Evolutionary conservation across 2,329 filamentous ascomycete species (phyloP), one percentile per base, ranked within the genome.

Genomic region (Hirsutella minnesotensis): DNA sequence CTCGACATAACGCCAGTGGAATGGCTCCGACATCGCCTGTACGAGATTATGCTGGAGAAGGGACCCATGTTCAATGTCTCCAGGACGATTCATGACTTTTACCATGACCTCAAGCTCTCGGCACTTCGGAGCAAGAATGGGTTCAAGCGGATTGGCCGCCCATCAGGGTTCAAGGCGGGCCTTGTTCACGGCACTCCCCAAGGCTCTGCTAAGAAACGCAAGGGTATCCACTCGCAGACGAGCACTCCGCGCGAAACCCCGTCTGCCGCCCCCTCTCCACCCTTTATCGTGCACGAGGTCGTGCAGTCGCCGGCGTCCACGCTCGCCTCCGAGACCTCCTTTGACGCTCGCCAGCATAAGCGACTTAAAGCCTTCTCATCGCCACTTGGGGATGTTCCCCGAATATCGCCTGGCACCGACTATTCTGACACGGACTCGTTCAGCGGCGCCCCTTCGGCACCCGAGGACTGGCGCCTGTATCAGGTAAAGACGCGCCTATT

Each of bases 21-120:
- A 21, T 79, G 74, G 75, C 59, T 78, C 42, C 70, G 75, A 4
- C 73, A 77, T 30, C 70, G 75, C 12, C 61, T 78, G 39, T 62
- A 71, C 46, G 72, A 78, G 54, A 56, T 77, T 13, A 62, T 65
- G 31, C 39, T 54, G 38, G 47, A 59, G n/a, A 57, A 68, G 33
- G 70, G 70, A 1, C 51, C 66, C 3, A 60, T 60, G 15, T 78
- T 78, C 50, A 74, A 67, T 51, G 56, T 77, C 18, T 65, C 66
- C 38, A 67, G 64, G 50, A 70, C 65, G 2, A 65, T 73, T 1
- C 68, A 73, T 41, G 66, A 73, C 49, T 66, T 78, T 18, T 79
- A 78, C 47, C 71, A 75, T 48, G 75, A 79, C 49, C 56, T 60
- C 0, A 77, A 76, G 52, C 56, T 77, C 1, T 61, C 65, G 13